Base-by-base conservation (phyloP, 352 stramenopile species). In the Phytophthora vignae region DNA sequence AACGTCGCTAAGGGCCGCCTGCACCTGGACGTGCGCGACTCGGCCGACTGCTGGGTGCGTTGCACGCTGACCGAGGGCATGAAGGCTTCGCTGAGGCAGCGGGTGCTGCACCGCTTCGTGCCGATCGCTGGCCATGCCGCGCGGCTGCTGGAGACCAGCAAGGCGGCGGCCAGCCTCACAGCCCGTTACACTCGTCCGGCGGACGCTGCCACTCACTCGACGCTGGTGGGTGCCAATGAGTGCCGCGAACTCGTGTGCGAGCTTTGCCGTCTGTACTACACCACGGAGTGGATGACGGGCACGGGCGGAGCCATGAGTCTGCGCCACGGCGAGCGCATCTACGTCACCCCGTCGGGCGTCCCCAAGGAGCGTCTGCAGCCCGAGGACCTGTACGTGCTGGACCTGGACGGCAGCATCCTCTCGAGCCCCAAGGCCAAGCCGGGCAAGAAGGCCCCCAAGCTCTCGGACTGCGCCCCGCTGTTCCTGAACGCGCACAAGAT, bases 331-430 rank as follows among this genome's bases (percentile, higher is more conserved):
- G 98, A 96, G 70, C 85, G 94, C 44, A 93, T 99, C 55, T 98
- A 97, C 87, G 97, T 99, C 78, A 98, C 96, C 27, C 97, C 97
- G 5, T 98, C 91, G 12, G 96, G 96, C n/a, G 94, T 99, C 46
- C 94, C 98, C 59, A 99, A 99, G 76, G 97, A 99, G 81, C 94
- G 97, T 61, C 97, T 99, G 62, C 75, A 96, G 44, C 93, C 95
- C 0, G 90, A 98, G 63, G 96, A 99, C 64, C 79, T 99, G 7
- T 99, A 98, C 78, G 86, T 98, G 73, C 83, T 99, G 21, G 93
- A 98, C 65, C 77, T 94, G 61, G 84, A 97, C 55, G 83, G 87
- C 29, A 77, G 81, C 48, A 78, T 98, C 12, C 79, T 98, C 17
- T 79, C 90, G 44, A 85, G 74, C 17, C 87, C 88, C 1, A 60